Evolutionary conservation across 179 eudicot species (phyloP).

Genomic region (Corrigiola litoralis): DNA sequence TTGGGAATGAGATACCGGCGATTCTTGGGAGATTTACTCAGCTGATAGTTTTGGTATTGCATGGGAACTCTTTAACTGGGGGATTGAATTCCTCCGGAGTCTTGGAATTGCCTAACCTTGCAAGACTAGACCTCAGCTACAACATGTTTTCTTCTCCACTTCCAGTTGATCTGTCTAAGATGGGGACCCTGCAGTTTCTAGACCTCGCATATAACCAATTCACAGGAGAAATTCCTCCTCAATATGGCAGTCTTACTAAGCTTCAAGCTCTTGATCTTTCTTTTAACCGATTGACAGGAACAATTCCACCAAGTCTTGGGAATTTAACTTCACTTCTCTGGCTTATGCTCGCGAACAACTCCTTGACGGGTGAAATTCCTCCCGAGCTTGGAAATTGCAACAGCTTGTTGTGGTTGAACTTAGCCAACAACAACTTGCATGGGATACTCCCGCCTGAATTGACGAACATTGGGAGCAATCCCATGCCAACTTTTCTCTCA

Average conservation of each 20-base stretch:
- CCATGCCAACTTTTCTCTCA: constrained; percentile 47
- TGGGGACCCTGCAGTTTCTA: constrained; percentile 52
- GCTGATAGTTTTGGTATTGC: constrained; percentile 55
- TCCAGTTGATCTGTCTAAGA: constrained; percentile 55
- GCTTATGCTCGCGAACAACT: constrained; percentile 90
- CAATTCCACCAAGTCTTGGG: constrained; percentile 70
- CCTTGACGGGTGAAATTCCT: constrained; percentile 72
- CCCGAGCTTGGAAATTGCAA: constrained; percentile 73
- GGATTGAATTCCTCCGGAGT: constrained; percentile 70
- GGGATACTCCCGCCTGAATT: constrained; percentile 66
- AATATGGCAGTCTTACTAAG: constrained; percentile 49
- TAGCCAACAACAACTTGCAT: constrained; percentile 59
- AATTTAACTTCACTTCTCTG: constrained; percentile 73
- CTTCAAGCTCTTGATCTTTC: constrained; percentile 93
- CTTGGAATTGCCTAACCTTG: constrained; percentile 43
- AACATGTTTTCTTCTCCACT: constrained; percentile 69
- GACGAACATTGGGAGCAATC: constrained; percentile 56
- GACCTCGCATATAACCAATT: constrained; percentile 69
- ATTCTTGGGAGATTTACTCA: constrained; percentile 65
- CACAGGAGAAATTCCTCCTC: constrained; percentile 59
- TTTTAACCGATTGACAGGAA: constrained; percentile 56
- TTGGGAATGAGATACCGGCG: constrained; percentile 58
- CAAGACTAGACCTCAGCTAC: constrained; percentile 68
- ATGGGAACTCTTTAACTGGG: constrained; percentile 48
- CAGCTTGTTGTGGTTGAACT: constrained; percentile 86